Conservation (phyloP, 1,284 basidiomycete genomes). For the Leccinum variabile region DNA sequence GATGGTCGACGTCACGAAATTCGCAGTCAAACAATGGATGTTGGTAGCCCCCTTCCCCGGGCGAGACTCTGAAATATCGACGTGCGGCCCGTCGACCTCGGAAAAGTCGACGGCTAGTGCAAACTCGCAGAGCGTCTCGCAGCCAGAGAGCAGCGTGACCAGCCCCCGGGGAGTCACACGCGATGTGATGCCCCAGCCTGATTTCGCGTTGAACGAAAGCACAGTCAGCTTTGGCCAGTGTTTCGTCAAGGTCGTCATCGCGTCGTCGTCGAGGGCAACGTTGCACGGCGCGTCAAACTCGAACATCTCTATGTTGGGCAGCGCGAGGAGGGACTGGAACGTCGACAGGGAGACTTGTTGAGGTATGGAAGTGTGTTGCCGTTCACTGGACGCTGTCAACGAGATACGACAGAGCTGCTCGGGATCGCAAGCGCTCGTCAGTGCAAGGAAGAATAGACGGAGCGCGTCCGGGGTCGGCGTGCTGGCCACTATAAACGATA, state of each 20-base stretch:
- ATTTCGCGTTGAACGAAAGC: slow-evolving; percentile 18
- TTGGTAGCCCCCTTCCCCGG: slow-evolving; percentile 16
- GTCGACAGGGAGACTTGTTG: slow-evolving; percentile 19
- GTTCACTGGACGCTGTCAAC: slow-evolving; percentile 7
- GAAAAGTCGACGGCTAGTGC: slow-evolving; percentile 23
- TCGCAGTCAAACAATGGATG: slow-evolving; percentile 7
- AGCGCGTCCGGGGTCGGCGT: slow-evolving; percentile 20
- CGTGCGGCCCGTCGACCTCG: slow-evolving; percentile 12
- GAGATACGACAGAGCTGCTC: slow-evolving; percentile 16
- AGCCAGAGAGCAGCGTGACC: slow-evolving; percentile 18
- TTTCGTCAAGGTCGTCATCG: slow-evolving; percentile 16
- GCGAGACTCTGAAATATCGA: not conserved
- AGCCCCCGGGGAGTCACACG: slow-evolving; percentile 23
- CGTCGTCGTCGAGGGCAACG: slow-evolving; percentile 18
- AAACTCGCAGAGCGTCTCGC: slow-evolving; percentile 7
- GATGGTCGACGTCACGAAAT: slow-evolving; percentile 26
- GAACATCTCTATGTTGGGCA: slow-evolving; percentile 17
- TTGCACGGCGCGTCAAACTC: slow-evolving; percentile 23
- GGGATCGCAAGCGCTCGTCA: slow-evolving; percentile 19
- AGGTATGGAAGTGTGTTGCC: not conserved
- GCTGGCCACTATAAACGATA: slow-evolving; percentile 20
- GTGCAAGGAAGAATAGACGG: slow-evolving; percentile 23
- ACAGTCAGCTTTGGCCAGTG: slow-evolving; percentile 19
- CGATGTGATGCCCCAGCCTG: slow-evolving; percentile 21
- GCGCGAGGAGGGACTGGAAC: slow-evolving; percentile 19